Base-by-base conservation (phyloP, 495 filamentous ascomycete genomes). In the Stereocaulon alpinum region DNA sequence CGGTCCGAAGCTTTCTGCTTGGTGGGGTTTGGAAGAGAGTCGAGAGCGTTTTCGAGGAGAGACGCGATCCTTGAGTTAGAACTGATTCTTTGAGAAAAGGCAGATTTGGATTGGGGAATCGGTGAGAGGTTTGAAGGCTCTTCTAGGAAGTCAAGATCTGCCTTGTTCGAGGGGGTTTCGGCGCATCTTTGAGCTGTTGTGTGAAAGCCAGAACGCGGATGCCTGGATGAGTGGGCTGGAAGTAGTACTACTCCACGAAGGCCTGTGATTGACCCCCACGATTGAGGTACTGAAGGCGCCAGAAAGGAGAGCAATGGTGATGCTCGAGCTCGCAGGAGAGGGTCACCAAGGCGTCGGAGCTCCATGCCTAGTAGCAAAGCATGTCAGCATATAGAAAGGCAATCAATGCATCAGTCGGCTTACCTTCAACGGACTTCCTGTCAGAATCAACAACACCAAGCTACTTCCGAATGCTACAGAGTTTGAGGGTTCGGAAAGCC, bases 271-370 rank as follows among this genome's bases (percentile, higher is more conserved):
- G 47, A 37, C 14, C 30, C 43, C 58, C 59, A 61, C 45, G 47
- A 44, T 43, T 32, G 32, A 37, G 54, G 54, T 37, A 62, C 34
- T 11, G 61, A 65, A 29, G 69, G 69, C 10, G 59, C 55, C 47
- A 71, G 70, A 56, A 72, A 64, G 12, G 55, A 47, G 11, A 65
- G 54, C 37, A 72, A 18, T 22, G 70, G 59, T 43, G 65, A 62
- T 41, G 61, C 53, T 50, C 62, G 63, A 41, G 61, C 56, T 61
- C 67, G 67, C 48, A 71, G 62, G 11, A 72, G 30, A 20, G 58
- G 54, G 44, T 73, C 61, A 59, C 67, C 68, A 11, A 70, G 63
- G 50, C 67, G 64, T 65, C 74, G 69, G 55, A 72, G 55, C 67
- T 77, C 68, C 77, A 80, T 68, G 12, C 17, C 40, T 55, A 12